phyloP scores from a whole-genome alignment of 2,329 filamentous ascomycete genomes.

The Davidsoniella eucalypti region DNA sequence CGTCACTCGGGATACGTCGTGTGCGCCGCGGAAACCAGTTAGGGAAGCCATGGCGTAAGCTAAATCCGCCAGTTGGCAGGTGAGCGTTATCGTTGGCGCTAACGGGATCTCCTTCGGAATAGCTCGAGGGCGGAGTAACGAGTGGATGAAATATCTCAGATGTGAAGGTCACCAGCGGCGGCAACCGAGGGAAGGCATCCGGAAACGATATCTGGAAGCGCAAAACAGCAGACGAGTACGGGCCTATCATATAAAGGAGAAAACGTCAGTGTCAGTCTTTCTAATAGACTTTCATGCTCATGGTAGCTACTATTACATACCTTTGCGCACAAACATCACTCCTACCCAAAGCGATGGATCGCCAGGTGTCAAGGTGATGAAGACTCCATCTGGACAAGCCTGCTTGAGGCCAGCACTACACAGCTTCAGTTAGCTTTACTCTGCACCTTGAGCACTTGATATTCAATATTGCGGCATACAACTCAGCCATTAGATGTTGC shows the following conservation, averaged over 20 bases:
- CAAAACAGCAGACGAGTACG: conserved; percentile 73
- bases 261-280: neutral
- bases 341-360: conserved; percentile 74
- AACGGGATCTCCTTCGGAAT: conserved; percentile 57
- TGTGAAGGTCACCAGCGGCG: conserved; percentile 73
- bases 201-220: conserved; percentile 86
- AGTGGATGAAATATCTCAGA: conserved; percentile 93
- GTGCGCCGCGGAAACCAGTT: conserved; percentile 61
- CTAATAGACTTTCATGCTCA: too few relatives aligned
- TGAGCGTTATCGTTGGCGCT: conserved; percentile 72
- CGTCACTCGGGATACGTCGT: conserved; percentile 22
- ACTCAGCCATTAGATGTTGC: conserved; percentile 67
- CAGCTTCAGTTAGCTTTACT: neutral
- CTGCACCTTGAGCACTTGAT: neutral
- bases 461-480: conserved; percentile 34
- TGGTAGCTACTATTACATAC: conserved; percentile 30
- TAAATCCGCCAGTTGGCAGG: conserved; percentile 78
- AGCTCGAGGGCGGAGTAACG: conserved; percentile 82
- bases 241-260: conserved; percentile 38
- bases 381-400: conserved; percentile 71
- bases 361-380: conserved; percentile 67
- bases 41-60: conserved; percentile 77
- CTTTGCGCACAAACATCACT: conserved; percentile 80
- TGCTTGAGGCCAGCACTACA: conserved; percentile 62
- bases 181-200: conserved; percentile 57